Evolutionary conservation across 139 green algal genomes (phyloP).

Genomic region (Asterochloris sp.): DNA sequence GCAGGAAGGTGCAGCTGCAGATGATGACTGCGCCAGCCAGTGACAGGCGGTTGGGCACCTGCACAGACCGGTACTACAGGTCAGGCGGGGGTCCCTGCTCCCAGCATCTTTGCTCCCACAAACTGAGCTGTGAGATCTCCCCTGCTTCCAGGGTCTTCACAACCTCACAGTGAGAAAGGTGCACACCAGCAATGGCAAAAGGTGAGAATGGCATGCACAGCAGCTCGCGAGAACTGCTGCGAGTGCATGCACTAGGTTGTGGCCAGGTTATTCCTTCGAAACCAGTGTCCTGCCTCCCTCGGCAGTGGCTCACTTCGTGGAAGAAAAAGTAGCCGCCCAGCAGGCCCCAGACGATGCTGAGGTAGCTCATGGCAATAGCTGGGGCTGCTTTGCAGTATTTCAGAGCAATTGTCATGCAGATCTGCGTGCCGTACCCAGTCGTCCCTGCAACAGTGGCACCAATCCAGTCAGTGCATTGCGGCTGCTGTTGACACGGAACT

Average conservation of each 20-base stretch:
- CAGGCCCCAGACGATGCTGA: conserved; percentile 22
- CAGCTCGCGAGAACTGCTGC: background rate
- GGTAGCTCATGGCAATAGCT: conserved; percentile 36
- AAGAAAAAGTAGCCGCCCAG: conserved; percentile 26
- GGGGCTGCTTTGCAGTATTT: conserved; percentile 26
- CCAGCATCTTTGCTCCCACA: background rate
- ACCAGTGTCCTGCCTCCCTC: background rate
- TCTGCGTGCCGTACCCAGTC: conserved; percentile 35
- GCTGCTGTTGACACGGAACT: no score
- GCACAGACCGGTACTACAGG: background rate
- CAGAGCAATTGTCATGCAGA: conserved; percentile 34
- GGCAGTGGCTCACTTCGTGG: conserved; percentile 15
- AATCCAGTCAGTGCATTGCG: no score
- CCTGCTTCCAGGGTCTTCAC: background rate
- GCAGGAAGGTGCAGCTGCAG: conserved; percentile 16
- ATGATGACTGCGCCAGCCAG: conserved; percentile 24
- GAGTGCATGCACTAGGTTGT: background rate
- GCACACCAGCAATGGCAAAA: no score
- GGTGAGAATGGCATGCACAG: background rate
- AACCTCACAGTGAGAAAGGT: no score
- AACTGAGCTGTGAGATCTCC: background rate
- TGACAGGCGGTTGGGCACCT: conserved; percentile 23
- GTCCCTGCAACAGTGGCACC: conserved; percentile 14
- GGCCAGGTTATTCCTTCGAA: background rate
- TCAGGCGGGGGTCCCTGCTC: background rate